These are phyloP conservation scores for Phylloporus sp. DNA, from an alignment of 1,284 basidiomycete genomes.

Conservation along the genomic window DNA sequence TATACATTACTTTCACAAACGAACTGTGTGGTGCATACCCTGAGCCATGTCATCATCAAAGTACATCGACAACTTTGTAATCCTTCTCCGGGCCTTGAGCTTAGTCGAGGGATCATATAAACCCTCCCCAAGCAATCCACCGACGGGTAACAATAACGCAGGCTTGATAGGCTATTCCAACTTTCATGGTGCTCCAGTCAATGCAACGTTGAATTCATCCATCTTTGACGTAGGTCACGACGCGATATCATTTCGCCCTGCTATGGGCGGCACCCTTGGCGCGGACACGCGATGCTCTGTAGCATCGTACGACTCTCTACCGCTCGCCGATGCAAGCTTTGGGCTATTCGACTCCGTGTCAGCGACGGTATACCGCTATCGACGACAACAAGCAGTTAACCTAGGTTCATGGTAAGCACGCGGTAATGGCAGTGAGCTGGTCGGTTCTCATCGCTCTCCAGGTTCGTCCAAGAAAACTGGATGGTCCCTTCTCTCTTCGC, in stretches of 20 bases:
- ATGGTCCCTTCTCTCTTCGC: constrained; percentile 74
- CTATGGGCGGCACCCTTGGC: not conserved
- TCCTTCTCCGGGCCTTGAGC: constrained; percentile 14
- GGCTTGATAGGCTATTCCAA: not conserved
- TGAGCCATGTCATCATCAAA: constrained; percentile 15
- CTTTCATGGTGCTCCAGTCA: not conserved
- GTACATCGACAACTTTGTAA: constrained; percentile 3
- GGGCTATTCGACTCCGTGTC: constrained; percentile 19
- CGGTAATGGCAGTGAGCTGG: not conserved
- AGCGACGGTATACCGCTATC: constrained; percentile 27
- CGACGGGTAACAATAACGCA: not conserved
- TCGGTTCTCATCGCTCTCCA: constrained; percentile 22
- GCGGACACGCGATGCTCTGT: constrained; percentile 9
- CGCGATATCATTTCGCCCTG: not conserved
- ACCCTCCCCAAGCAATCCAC: constrained; percentile 13
- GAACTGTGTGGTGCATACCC: not conserved
- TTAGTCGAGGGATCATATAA: constrained; percentile 28
- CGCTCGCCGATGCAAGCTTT: constrained; percentile 14
- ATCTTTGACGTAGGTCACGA: not conserved
- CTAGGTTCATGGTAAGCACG: constrained; percentile 25
- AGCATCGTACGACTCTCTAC: constrained; percentile 17
- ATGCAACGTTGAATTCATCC: constrained; percentile 11
- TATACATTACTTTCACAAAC: not conserved
- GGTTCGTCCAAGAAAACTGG: constrained; percentile 83
- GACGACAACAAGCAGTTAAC: constrained; percentile 28